Evolutionary conservation across 2,329 filamentous ascomycete genomes (phyloP).

Genomic region (Ceratocystis ficicola): DNA sequence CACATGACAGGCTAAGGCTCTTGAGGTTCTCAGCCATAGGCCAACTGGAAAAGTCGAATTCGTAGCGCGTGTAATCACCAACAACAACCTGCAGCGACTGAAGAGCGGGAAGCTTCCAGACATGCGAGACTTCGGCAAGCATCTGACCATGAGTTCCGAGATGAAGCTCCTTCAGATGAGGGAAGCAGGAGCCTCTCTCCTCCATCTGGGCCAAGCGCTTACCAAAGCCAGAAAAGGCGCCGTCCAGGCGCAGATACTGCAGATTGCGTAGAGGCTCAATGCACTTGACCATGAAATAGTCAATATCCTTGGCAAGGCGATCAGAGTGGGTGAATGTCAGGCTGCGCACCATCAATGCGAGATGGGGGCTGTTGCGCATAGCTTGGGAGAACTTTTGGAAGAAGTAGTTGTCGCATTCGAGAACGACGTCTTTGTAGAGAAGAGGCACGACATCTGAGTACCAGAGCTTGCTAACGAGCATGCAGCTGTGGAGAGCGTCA

Average conservation of each 20-base stretch:
- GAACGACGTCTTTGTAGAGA: constrained; percentile 17
- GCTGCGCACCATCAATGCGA: constrained; percentile 16
- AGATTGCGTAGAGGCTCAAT: constrained; percentile 18
- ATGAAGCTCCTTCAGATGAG: constrained; percentile 9
- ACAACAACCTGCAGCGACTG: constrained; percentile 13
- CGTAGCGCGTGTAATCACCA: constrained; percentile 13
- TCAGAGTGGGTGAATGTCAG: constrained; percentile 9
- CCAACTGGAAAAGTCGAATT: constrained; percentile 13
- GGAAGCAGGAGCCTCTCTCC: constrained; percentile 11
- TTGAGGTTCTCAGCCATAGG: background rate
- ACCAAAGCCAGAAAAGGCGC: constrained; percentile 17
- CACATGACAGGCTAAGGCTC: background rate
- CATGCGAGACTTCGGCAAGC: background rate
- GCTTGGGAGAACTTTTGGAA: constrained; percentile 20
- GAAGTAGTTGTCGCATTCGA: constrained; percentile 20
- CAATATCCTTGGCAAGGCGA: background rate
- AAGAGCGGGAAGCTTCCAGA: constrained; percentile 16
- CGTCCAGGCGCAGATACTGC: constrained; percentile 11
- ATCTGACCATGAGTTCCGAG: constrained; percentile 17
- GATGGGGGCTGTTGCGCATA: constrained; percentile 14
- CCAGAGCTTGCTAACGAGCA: constrained; percentile 10
- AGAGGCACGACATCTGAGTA: constrained; percentile 9
- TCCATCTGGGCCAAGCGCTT: constrained; percentile 10
- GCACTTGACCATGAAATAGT: constrained; percentile 20
- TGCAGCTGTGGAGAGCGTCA: constrained; percentile 7